A percentile compares a stretch with the other conserved stretches of the same genome.
Evolutionary conservation across 805 yeast genomes (phyloP).

Genomic region (Cyberlindnera mississippiensis): DNA sequence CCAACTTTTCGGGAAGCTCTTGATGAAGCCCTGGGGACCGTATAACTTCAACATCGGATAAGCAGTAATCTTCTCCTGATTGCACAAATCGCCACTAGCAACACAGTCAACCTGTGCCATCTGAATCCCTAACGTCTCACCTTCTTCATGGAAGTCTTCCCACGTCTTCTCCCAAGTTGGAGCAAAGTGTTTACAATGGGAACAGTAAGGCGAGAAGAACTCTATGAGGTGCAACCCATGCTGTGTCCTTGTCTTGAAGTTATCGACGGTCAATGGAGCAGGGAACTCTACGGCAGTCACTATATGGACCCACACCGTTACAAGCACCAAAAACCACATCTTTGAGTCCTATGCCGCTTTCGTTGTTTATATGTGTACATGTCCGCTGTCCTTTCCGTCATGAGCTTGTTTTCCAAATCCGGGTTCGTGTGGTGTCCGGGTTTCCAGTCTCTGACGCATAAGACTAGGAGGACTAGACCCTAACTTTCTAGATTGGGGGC

Average conservation of each 20-base stretch:
- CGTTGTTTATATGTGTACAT: no score
- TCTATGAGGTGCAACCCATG: constrained; percentile 72
- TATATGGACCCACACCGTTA: no score
- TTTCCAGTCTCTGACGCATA: no score
- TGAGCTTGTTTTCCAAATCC: no score
- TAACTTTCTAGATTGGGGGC: no score
- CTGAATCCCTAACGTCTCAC: constrained; percentile 40
- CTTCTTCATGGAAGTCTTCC: constrained; percentile 42
- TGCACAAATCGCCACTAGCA: constrained; percentile 82
- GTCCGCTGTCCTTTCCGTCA: no score
- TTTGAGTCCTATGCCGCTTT: no score
- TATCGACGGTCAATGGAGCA: constrained; percentile 41
- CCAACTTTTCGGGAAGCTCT: constrained; percentile 45
- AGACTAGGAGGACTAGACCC: no score
- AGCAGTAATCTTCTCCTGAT: constrained; percentile 52
- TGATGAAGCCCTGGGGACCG: constrained; percentile 47
- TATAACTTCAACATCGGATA: constrained; percentile 75
- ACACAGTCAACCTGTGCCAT: constrained; percentile 84
- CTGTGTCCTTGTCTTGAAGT: constrained; percentile 47
- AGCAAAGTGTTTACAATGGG: constrained; percentile 73
- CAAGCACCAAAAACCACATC: no score
- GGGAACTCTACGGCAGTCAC: constrained; percentile 35
- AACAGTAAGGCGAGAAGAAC: constrained; percentile 86
- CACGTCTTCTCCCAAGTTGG: constrained; percentile 81
- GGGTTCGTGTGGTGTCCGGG: no score